Conservation (phyloP, 306 rosid species). For the Gleditsia sinensis region DNA sequence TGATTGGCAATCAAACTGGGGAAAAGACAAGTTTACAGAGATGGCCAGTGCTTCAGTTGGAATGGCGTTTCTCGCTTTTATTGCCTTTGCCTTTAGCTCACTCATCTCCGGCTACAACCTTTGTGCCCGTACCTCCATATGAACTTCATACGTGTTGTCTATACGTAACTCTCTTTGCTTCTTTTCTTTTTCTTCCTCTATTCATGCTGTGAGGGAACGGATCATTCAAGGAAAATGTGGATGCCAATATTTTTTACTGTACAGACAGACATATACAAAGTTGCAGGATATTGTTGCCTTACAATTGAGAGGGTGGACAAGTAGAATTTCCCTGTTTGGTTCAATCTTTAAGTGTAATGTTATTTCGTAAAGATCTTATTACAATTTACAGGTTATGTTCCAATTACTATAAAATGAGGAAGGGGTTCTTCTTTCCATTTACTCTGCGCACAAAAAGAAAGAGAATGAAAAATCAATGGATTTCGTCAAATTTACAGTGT, state of each 20-base stretch:
- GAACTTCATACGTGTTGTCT: conserved; percentile 24
- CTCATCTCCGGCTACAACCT: conserved; percentile 85
- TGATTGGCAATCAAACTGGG: conserved; percentile 99
- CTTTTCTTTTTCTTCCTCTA: conserved; percentile 5
- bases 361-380: background rate
- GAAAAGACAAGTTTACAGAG: conserved; percentile 90
- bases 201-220: conserved; percentile 25
- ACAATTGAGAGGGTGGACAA: conserved; percentile 4
- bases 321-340: conserved; percentile 22
- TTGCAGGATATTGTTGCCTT: conserved; percentile 23
- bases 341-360: background rate
- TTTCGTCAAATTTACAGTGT: too few relatives aligned
- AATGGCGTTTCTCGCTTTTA: conserved; percentile 85
- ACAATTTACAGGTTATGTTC: background rate
- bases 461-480: background rate
- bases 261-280: conserved; percentile 44
- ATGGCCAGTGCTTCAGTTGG: conserved; percentile 90
- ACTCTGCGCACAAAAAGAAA: background rate
- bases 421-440: background rate
- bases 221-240: conserved; percentile 33
- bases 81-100: conserved; percentile 89
- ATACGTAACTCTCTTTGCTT: background rate
- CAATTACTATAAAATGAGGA: background rate
- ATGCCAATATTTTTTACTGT: conserved; percentile 39
- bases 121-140: conserved; percentile 50